Conservation (phyloP, 352 stramenopile species). For the Pythium graminicola region DNA sequence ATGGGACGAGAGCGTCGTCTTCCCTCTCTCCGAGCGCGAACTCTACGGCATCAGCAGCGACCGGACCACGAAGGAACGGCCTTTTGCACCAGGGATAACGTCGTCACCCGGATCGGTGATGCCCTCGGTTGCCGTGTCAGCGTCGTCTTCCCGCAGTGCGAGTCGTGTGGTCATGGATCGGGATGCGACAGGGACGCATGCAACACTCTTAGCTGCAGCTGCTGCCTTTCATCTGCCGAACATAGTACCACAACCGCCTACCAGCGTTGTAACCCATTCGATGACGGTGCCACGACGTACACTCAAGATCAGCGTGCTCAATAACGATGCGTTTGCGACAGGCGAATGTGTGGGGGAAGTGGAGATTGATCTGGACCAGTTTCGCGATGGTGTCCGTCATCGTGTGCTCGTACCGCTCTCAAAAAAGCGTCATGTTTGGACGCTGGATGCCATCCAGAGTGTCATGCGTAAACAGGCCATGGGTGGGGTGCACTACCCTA, state of each 20-base stretch:
- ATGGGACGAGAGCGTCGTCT: conserved; percentile 31
- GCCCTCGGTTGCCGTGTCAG: conserved; percentile 4
- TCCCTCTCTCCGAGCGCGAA: conserved; percentile 25
- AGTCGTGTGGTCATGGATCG: conserved; percentile 4
- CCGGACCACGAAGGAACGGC: too few relatives aligned
- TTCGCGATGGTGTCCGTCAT: conserved; percentile 28
- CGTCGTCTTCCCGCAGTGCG: conserved; percentile 13
- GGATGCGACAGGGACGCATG: background rate
- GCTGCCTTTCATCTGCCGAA: conserved; percentile 9
- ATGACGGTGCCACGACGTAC: conserved; percentile 22
- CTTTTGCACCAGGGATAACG: too few relatives aligned
- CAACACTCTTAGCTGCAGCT: conserved; percentile 10
- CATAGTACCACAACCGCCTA: background rate
- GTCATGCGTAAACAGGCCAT: conserved; percentile 42
- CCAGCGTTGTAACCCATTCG: background rate
- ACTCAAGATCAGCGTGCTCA: conserved; percentile 44
- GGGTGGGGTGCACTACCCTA: conserved; percentile 31
- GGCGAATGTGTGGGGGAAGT: conserved; percentile 45
- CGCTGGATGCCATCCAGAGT: conserved; percentile 36
- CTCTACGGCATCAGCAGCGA: conserved; percentile 14
- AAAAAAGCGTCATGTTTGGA: conserved; percentile 44
- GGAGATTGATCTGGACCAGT: conserved; percentile 40
- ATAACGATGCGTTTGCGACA: conserved; percentile 46
- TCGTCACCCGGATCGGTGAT: background rate
- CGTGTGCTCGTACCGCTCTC: conserved; percentile 40